Base-by-base conservation (phyloP, 2,329 filamentous ascomycete species). In the Pseudogymnoascus sp. region DNA sequence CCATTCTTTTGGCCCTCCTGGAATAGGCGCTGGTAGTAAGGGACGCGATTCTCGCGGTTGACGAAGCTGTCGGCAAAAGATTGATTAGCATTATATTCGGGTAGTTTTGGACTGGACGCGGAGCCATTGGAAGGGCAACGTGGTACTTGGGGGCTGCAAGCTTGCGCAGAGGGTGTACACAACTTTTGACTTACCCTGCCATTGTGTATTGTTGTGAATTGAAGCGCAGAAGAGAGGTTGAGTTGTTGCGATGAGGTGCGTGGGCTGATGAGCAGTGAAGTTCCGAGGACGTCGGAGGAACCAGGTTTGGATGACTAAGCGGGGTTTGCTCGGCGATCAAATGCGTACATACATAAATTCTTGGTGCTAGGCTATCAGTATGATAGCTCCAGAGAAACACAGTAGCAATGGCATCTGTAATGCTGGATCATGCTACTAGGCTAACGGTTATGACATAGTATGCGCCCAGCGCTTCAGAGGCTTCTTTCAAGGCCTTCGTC, bases 1-100 rank as follows among this genome's bases (percentile, higher is more conserved):
- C 87, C 84, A 66, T 79, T 77, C 71, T 83, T 84, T 76, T 89
- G 89, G 70, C 90, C 86, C 68, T 82, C 79, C 80, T 92, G 89
- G 81, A 90, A 91, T 70, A 84, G 77, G 72, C 84, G 82, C 82
- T 93, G 90, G 79, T 88, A 82, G 74, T 88, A 72, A 63, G 88
- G 88, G 71, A 92, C 89, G 72, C 82, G 84, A 84, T 93, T 93
- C 75, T 84, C 82, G 76, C 87, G 86, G 83, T 90, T 80, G 79
- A 91, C 68, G 73, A 87, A 72, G 69, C 75, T 76, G 58, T 63
- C 41, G 49, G 12, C 7, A n/a, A 61, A 14, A 62, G 25, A 11
- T 3, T 16, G 25, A 59, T 72, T 68, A 71, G 69, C 67, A 45
- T 39, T 60, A 61, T 41, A 28, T 62, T 52, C 35, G 28, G 22